Conservation (phyloP, 345 rosid species). For the Ceriops zippeliana region DNA sequence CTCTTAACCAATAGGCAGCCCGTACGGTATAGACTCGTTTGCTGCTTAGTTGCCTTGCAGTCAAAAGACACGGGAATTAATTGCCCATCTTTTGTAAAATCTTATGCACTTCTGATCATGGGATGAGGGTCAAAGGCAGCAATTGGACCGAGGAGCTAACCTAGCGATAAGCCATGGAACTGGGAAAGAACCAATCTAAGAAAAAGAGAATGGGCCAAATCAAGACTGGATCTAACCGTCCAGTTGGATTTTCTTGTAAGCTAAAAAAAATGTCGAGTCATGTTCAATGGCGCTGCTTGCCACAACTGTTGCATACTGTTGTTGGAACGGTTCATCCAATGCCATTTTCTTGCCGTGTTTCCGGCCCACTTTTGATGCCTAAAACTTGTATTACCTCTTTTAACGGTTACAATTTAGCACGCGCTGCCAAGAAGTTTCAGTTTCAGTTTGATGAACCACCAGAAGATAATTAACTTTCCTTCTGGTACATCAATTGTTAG, state of each 20-base stretch:
- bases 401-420: no score
- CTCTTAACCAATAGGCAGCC: no score
- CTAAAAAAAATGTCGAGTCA: neutral
- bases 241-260: no score
- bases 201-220: neutral
- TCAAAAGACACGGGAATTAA: no score
- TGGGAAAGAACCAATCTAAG: no score
- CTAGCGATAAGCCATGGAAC: no score
- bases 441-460: neutral
- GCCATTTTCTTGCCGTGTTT: conserved; percentile 7
- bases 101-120: no score
- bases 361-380: neutral
- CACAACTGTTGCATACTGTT: neutral
- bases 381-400: neutral
- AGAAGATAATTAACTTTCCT: neutral
- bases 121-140: no score
- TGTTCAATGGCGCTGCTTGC: neutral
- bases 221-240: neutral
- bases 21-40: no score
- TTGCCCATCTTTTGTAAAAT: no score
- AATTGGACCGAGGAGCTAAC: no score
- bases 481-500: neutral
- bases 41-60: no score
- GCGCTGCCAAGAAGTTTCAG: neutral
- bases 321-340: neutral